Base-by-base conservation (phyloP, 2,329 filamentous ascomycete genomes). In the Aspergillus spinulosporus region DNA sequence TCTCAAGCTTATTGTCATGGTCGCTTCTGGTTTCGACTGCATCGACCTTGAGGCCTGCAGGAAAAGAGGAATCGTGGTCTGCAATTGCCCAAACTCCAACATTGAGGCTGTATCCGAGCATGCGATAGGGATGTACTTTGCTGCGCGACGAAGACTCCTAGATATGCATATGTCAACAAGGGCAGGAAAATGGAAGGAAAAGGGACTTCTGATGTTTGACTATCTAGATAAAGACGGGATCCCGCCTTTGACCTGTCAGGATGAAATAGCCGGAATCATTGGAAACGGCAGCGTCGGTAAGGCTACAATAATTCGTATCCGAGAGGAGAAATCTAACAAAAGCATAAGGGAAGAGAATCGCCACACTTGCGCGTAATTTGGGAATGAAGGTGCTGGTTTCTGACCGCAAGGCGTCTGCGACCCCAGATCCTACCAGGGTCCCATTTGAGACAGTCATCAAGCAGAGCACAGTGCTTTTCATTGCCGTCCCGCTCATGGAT, bases 321-420 rank as follows among this genome's bases (percentile, higher is more conserved):
- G 12, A 21, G 15, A 36, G 14, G 14, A 7, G 26, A 31, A 40
- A 3, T 9, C 56, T 60, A 34, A 61, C 37, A 12, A 37, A 9
- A 9, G 6, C 32, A 14, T 37, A 14, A 67, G 66, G 66, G 66
- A 78, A 77, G 59, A 68, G 74, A 21, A 76, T 82, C 40, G 78
- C 75, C 44, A 66, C 64, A 34, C 65, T 82, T n/a, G 76, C 72
- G 28, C 68, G 66, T 48, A 74, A 73, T 8, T 62, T 82, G 49
- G 78, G 78, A 5, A 82, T 81, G 78, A 69, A 72, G 49, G 76
- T 82, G 9, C 62, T 81, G 8, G 65, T 82, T 31, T 76, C 79
- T n/a, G 78, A 76, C 54, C 73, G 80, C 32, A 79, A 78, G 59
- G 72, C 72, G 39, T 61, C 66, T 2, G 60, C 62, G 12, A 58